Evolutionary conservation across 2,329 filamentous ascomycete genomes (phyloP).

Genomic region (Alternaria ethzedia): DNA sequence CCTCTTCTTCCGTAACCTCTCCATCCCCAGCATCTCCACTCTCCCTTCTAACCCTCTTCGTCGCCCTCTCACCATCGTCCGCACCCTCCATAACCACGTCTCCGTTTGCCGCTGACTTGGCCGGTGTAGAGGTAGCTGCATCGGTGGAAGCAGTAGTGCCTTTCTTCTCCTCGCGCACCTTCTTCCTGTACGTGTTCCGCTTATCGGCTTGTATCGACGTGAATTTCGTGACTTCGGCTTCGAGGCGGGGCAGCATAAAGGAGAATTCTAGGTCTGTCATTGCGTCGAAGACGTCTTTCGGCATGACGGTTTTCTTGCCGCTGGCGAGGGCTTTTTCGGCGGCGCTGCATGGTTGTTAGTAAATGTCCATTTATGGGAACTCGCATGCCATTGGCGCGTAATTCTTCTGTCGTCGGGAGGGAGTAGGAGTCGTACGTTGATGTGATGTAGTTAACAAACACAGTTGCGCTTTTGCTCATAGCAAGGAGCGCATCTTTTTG

Average conservation of each 20-base stretch:
- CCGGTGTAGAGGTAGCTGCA: conserved; percentile 1
- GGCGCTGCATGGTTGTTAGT: conserved; percentile 60
- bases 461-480: conserved; percentile 79
- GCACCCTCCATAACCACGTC: conserved; percentile 11
- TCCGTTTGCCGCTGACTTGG: not conserved
- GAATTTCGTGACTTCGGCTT: conserved; percentile 80
- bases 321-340: conserved; percentile 71
- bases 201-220: conserved; percentile 76
- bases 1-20: conserved; percentile 47
- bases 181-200: conserved; percentile 74
- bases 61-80: conserved; percentile 52
- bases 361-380: not conserved
- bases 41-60: conserved; percentile 56
- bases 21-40: conserved; percentile 48
- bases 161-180: conserved; percentile 69
- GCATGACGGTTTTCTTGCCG: conserved; percentile 80
- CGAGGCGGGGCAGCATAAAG: conserved; percentile 72
- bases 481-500: conserved; percentile 82
- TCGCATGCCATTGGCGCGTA: not conserved
- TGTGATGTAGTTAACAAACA: conserved; percentile 83
- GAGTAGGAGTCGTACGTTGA: conserved; percentile 63
- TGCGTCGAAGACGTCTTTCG: conserved; percentile 76
- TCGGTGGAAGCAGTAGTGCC: conserved; percentile 9
- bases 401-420: not conserved
- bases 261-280: conserved; percentile 78